Evolutionary conservation across 2,329 filamentous ascomycete species (phyloP).

Genomic region (Claviceps quebecensis): DNA sequence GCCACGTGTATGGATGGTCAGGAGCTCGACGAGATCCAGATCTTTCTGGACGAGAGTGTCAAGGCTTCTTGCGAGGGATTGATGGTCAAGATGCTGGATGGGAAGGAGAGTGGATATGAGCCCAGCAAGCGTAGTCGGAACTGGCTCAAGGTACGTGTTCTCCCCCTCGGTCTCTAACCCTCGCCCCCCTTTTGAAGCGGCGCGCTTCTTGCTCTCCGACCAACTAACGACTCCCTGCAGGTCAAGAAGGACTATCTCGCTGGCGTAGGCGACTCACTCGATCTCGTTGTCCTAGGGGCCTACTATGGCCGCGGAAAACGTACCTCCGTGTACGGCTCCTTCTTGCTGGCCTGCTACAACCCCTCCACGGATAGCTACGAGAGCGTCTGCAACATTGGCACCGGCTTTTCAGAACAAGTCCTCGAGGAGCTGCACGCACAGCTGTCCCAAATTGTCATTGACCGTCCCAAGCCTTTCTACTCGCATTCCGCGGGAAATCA

Average conservation of each 20-base stretch:
- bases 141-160: constrained; percentile 72
- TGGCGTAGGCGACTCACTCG: constrained; percentile 86
- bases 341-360: constrained; percentile 91
- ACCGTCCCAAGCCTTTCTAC: constrained; percentile 89
- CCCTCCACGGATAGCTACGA: constrained; percentile 68
- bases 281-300: constrained; percentile 87
- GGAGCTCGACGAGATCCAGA: constrained; percentile 86
- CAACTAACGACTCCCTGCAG: constrained; percentile 22
- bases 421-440: constrained; percentile 74
- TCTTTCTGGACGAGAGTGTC: constrained; percentile 82
- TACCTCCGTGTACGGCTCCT: constrained; percentile 88
- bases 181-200: background rate
- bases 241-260: constrained; percentile 97
- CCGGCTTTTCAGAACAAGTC: constrained; percentile 86
- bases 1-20: constrained; percentile 77
- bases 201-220: background rate
- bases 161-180: background rate
- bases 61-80: constrained; percentile 93
- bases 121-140: constrained; percentile 93
- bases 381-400: constrained; percentile 96
- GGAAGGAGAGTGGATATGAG: constrained; percentile 83
- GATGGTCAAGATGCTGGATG: constrained; percentile 99
- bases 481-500: constrained; percentile 69
- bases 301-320: constrained; percentile 94
- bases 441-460: constrained; percentile 67